These are phyloP conservation scores for Prunus yedoensis DNA, from an alignment of 331 rosid species.

Conservation along the genomic window DNA sequence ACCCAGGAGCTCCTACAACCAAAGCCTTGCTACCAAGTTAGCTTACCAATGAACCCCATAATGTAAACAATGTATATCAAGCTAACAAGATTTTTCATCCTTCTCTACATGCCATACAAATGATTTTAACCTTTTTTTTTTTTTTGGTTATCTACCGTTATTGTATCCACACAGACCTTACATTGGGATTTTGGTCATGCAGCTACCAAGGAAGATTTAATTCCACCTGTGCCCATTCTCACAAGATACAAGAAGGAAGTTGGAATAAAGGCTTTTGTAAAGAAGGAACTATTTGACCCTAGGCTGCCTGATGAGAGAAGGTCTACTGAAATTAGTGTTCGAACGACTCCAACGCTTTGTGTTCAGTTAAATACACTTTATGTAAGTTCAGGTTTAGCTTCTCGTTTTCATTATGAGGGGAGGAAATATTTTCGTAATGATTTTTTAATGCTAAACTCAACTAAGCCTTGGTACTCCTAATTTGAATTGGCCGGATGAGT, in stretches of 20 bases:
- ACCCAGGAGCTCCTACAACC: neutral
- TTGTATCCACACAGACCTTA: conserved; percentile 21
- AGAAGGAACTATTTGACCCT: conserved; percentile 90
- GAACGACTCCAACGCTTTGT: conserved; percentile 79
- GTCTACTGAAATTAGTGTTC: conserved; percentile 68
- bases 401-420: neutral
- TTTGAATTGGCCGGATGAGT: neutral
- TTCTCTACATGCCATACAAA: neutral
- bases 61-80: neutral
- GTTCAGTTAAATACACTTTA: conserved; percentile 87
- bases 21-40: neutral
- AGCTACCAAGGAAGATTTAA: conserved; percentile 89
- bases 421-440: neutral
- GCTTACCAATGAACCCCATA: neutral
- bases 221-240: conserved; percentile 92
- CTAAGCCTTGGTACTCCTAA: neutral
- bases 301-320: conserved; percentile 78
- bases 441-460: neutral
- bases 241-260: conserved; percentile 87
- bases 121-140: neutral
- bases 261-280: conserved; percentile 97
- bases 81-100: neutral
- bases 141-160: neutral
- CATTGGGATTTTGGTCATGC: conserved; percentile 34
- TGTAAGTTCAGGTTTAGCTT: conserved; percentile 59